Conservation (phyloP, 805 yeast genomes). For the Lipomyces sp. region DNA sequence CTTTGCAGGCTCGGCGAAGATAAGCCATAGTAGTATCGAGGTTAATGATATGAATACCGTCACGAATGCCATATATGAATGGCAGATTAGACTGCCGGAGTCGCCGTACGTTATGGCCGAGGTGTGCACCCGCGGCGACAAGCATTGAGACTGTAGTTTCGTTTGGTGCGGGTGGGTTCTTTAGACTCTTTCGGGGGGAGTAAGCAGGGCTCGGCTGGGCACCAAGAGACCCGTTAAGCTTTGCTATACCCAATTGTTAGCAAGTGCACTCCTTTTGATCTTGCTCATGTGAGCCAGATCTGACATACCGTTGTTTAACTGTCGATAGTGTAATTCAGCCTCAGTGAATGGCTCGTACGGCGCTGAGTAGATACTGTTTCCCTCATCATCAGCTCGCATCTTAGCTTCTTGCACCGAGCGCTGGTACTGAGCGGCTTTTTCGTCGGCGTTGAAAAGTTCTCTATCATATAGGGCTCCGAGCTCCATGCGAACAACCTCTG, state of each 20-base stretch:
- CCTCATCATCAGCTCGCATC: background rate
- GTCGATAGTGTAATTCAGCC: constrained; percentile 26
- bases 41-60: constrained; percentile 90
- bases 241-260: background rate
- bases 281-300: background rate
- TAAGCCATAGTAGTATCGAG: constrained; percentile 78
- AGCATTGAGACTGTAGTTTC: constrained; percentile 71
- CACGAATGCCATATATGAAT: constrained; percentile 82
- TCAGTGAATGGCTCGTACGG: constrained; percentile 22
- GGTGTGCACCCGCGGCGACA: constrained; percentile 90
- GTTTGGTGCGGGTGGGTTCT: constrained; percentile 14
- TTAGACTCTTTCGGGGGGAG: constrained; percentile 18
- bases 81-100: constrained; percentile 79
- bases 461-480: background rate
- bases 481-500: constrained; percentile 1
- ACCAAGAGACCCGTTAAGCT: constrained; percentile 21
- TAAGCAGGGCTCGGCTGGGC: constrained; percentile 17
- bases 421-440: background rate
- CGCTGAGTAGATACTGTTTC: constrained; percentile 4
- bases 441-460: constrained; percentile 4
- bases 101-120: constrained; percentile 74
- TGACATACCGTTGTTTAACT: constrained; percentile 34
- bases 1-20: constrained; percentile 80
- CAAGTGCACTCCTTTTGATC: background rate
- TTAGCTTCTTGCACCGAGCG: background rate